phyloP scores from a whole-genome alignment of 441 rosid genomes.

The Eutrema salsugineum region DNA sequence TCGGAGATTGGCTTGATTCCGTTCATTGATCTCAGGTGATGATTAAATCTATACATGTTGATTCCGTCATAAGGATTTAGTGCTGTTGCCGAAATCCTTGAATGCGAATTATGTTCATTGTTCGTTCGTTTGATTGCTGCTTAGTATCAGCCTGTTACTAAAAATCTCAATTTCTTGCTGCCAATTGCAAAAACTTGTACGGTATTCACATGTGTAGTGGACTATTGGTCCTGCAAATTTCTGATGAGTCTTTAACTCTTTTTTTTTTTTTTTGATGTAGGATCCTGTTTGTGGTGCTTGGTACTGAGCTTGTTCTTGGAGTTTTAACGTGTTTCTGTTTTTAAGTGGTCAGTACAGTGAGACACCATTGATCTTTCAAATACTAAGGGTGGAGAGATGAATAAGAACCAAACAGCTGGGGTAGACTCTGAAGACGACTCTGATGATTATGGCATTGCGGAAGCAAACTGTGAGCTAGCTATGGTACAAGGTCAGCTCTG shows the following conservation, averaged over 20 bases:
- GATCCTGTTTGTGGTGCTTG: constrained; percentile 22
- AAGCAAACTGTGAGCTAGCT: constrained; percentile 45
- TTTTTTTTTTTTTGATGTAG: constrained; percentile 17
- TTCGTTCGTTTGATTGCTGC: neutral
- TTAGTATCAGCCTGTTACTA: no score
- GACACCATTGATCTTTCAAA: constrained; percentile 7
- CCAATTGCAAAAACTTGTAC: neutral
- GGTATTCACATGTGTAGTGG: neutral
- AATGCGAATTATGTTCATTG: neutral
- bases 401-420: constrained; percentile 28
- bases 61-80: no score
- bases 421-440: constrained; percentile 41
- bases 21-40: no score
- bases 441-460: constrained; percentile 40
- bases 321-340: constrained; percentile 14
- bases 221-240: neutral
- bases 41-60: no score
- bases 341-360: constrained; percentile 16
- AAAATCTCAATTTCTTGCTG: neutral
- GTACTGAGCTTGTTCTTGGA: constrained; percentile 2
- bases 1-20: neutral
- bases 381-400: constrained; percentile 23
- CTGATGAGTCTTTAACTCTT: neutral
- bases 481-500: constrained; percentile 56
- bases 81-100: no score